Conservation (phyloP, 2,329 filamentous ascomycete species). For the Ceratocystis huliohia region DNA sequence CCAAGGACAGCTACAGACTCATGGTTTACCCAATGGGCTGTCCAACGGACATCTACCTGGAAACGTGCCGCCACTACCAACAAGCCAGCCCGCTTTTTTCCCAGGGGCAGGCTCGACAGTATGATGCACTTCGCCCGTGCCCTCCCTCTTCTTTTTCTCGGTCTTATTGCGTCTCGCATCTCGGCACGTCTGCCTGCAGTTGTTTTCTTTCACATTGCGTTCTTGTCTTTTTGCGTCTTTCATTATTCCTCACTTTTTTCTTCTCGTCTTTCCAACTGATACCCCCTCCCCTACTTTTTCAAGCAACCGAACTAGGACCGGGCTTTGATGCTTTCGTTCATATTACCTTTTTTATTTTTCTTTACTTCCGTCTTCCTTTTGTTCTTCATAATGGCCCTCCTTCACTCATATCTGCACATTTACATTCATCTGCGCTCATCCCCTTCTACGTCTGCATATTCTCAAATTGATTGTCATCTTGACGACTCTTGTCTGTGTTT, state of each 20-base stretch:
- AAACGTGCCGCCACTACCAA: constrained; percentile 11
- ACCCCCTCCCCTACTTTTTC: constrained; percentile 2
- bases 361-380: neutral
- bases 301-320: neutral
- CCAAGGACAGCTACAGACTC: neutral
- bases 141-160: neutral
- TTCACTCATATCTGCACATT: neutral
- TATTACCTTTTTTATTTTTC: neutral
- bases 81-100: constrained; percentile 16
- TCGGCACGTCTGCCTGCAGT: neutral
- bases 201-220: neutral
- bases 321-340: constrained; percentile 14
- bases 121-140: neutral
- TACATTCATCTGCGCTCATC: neutral
- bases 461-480: too few relatives aligned
- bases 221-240: neutral
- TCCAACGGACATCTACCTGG: neutral
- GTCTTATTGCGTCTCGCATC: neutral
- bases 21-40: neutral
- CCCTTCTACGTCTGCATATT: neutral
- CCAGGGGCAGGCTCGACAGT: constrained; percentile 10
- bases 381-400: neutral
- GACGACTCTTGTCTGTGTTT: neutral
- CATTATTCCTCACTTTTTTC: neutral
- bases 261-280: constrained; percentile 12